Evolutionary conservation across 768 basidiomycete genomes (phyloP), one percentile per base, ranked within the genome.

Genomic region (Leccinum olivaceopallidum): DNA sequence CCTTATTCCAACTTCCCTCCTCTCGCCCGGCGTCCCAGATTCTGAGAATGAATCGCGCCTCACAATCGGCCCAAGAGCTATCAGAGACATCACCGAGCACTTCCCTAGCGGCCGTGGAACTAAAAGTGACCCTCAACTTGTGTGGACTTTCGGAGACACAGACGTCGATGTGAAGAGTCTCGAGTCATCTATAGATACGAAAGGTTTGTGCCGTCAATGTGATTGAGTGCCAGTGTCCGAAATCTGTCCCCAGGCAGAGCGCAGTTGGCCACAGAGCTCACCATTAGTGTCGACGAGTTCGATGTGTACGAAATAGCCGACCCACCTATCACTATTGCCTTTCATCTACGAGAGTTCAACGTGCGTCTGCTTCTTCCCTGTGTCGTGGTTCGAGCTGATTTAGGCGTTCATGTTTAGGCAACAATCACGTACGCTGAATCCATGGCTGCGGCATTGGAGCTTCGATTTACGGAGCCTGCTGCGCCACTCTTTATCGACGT

Each of bases 311-410:
- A 90, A 51, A 76, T 93, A 12, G 80, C 79, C 65, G 75, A 80
- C 10, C 75, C 83, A 18, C 89, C 92, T 2, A 82, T 83, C 34
- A 86, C 83, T 4, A 82, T 94, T 55, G 86, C 85, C 1, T 92
- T 94, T 65, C 92, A 93, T 73, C 74, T 94, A 30, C 85, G 88
- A 39, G 92, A 94, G 75, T 92, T 94, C 74, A 91, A 86, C 60
- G 92, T 92, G 80, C 49, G 61, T 62, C 48, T 51, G 47, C 49
- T 57, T 0, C 53, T 48, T 57, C 30, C 32, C 37, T 24, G 12
- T 32, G 6, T 52, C 5, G 12, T 49, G 30, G 24, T 2, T 52
- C 51, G 24, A 48, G 24, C 30, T 59, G 36, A 62, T 39, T 55
- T 14, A 3, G 30, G 10, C n/a, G 24, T 55, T 20, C 53, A n/a